These are phyloP conservation scores for Xylaria sp. DNA, from an alignment of 2,329 filamentous ascomycete genomes.

Conservation along the genomic window DNA sequence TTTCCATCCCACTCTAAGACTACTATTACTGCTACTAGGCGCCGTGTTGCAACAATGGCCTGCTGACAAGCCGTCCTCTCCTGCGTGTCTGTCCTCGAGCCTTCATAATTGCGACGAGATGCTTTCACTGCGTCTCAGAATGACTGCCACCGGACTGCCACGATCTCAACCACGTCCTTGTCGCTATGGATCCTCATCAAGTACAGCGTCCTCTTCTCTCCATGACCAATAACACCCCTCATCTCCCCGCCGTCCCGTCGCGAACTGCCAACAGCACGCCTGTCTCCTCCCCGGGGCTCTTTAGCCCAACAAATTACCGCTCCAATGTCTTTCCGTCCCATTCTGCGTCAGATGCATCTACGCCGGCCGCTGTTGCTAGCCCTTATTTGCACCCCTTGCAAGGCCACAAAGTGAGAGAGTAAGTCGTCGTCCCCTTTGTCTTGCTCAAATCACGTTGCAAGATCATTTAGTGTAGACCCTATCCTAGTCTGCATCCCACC, in stretches of 20 bases:
- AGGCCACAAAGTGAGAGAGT: slow-evolving; percentile 80
- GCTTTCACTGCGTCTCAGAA: slow-evolving; percentile 47
- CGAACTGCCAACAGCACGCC: slow-evolving; percentile 67
- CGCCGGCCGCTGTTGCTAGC: slow-evolving; percentile 62
- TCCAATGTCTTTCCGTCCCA: slow-evolving; percentile 55
- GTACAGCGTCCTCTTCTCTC: slow-evolving; percentile 51
- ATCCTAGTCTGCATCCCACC: not conserved
- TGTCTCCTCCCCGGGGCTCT: slow-evolving; percentile 70
- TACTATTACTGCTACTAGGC: not conserved
- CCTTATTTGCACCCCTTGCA: slow-evolving; percentile 78
- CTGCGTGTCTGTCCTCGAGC: slow-evolving; percentile 24
- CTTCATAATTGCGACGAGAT: slow-evolving; percentile 44
- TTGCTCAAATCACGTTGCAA: not conserved
- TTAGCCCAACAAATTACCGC: slow-evolving; percentile 62
- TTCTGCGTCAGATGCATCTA: slow-evolving; percentile 64
- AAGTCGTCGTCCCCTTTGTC: slow-evolving; percentile 54
- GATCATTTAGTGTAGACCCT: not conserved
- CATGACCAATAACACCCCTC: slow-evolving; percentile 51
- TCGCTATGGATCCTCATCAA: slow-evolving; percentile 51
- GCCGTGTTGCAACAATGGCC: slow-evolving; percentile 24
- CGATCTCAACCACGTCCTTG: slow-evolving; percentile 42
- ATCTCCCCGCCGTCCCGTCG: slow-evolving; percentile 55
- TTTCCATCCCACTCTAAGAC: not conserved
- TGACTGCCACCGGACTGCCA: slow-evolving; percentile 44
- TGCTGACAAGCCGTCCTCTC: slow-evolving; percentile 18